Conservation (phyloP, 345 rosid genomes). For the Alliaria petiolata region DNA sequence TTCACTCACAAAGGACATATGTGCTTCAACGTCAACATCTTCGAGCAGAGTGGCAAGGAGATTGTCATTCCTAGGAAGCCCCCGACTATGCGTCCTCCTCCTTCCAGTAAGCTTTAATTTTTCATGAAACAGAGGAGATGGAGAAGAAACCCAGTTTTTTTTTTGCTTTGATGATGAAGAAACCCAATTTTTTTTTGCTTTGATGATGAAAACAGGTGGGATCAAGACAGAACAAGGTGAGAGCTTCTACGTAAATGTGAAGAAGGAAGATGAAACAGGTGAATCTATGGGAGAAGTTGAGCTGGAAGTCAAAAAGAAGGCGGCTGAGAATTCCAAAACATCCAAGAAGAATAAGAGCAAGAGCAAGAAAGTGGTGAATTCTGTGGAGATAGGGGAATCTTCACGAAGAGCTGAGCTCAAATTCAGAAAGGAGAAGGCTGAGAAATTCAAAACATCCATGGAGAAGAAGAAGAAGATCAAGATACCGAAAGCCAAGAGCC, state of each 20-base stretch:
- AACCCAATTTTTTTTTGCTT: too few species aligned
- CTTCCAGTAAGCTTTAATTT: not conserved
- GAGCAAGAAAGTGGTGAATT: not conserved
- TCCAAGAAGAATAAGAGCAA: not conserved
- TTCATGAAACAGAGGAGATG: not conserved
- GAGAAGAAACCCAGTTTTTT: too few species aligned
- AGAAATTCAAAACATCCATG: not conserved
- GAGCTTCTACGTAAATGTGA: not conserved
- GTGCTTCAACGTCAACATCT: conserved; percentile 15
- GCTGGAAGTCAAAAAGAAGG: not conserved
- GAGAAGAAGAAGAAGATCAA: not conserved
- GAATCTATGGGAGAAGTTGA: not conserved
- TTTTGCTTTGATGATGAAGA: too few species aligned
- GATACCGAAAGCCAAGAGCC: not conserved
- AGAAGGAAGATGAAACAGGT: conserved; percentile 2
- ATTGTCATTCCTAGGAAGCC: not conserved
- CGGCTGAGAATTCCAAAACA: not conserved
- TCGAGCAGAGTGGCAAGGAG: conserved; percentile 1
- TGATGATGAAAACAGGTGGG: too few species aligned
- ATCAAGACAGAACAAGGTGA: too few species aligned
- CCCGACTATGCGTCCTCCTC: not conserved
- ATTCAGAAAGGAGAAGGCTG: too few species aligned
- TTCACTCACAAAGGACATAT: conserved; percentile 21
- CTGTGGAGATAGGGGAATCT: not conserved
- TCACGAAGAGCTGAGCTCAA: not conserved